Percentiles rank a stretch among this genome's conserved stretches.
These are phyloP conservation scores for Yamadazyma blattariae DNA, from an alignment of 1,139 yeast species.

Conservation along the genomic window DNA sequence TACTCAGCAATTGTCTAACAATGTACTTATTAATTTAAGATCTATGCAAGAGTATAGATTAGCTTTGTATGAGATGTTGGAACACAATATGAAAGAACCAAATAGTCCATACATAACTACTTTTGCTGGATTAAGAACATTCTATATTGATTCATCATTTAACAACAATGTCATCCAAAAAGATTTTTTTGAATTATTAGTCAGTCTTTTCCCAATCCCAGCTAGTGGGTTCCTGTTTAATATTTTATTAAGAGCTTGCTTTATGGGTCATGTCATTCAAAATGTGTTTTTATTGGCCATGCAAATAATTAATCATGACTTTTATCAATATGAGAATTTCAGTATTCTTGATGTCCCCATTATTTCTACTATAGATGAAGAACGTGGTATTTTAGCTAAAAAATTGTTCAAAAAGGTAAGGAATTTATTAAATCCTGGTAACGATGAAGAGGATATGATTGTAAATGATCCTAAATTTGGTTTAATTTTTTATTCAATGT, in stretches of 20 bases:
- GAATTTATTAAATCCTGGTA: slow-evolving; percentile 4
- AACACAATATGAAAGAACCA: slow-evolving; percentile 25
- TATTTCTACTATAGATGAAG: slow-evolving; percentile 21
- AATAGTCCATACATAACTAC: slow-evolving; percentile 31
- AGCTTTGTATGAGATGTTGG: slow-evolving; percentile 27
- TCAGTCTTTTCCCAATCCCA: slow-evolving; percentile 45
- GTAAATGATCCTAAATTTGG: slow-evolving; percentile 25
- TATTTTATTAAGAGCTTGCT: slow-evolving; percentile 40
- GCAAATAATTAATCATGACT: slow-evolving; percentile 24
- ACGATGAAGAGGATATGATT: slow-evolving; percentile 13
- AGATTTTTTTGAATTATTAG: slow-evolving; percentile 54
- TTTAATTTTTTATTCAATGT: slow-evolving; percentile 48
- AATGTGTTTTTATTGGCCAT: slow-evolving; percentile 21
- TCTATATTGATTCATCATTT: slow-evolving; percentile 23
- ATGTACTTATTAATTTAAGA: slow-evolving; percentile 56
- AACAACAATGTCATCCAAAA: slow-evolving; percentile 33
- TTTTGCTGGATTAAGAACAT: slow-evolving; percentile 33
- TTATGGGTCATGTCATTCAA: slow-evolving; percentile 38
- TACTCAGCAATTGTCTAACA: slow-evolving; percentile 58
- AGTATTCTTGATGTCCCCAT: slow-evolving; percentile 34
- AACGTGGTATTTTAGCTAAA: slow-evolving; percentile 14
- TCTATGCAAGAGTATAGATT: slow-evolving; percentile 46
- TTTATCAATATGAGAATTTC: slow-evolving; percentile 21
- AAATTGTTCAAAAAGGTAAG: slow-evolving; percentile 16
- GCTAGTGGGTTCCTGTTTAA: slow-evolving; percentile 37